Base-by-base conservation (phyloP, 805 yeast species). In the Metschnikowia vanudenii region DNA sequence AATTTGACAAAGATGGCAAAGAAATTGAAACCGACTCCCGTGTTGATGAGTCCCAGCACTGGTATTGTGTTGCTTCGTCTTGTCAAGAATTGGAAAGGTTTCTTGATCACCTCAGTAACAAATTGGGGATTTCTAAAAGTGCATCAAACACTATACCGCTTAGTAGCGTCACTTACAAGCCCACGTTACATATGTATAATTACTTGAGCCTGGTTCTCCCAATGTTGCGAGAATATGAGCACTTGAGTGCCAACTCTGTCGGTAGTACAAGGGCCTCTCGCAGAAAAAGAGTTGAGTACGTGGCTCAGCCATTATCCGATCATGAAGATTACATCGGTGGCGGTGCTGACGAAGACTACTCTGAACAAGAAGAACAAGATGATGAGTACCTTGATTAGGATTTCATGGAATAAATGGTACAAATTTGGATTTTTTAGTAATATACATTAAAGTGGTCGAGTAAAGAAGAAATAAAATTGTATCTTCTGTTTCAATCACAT, bases 31-130 rank as follows among this genome's bases (percentile, higher is more conserved):
- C 30, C 4, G 44, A 40, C 9, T 34, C 37, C 4, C 46, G 49
- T 11, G 50, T 45, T 8, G 41, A 50, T 3, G 49, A 57, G 17
- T 48, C 58, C 37, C 33, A 38, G 13, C 49, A 49, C 30, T 65
- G 73, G 67, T 69, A 61, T 46, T 69, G 68, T 46, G 68, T 72
- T 2, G 77, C 77, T 0, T 45, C 65, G 9, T 61, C 59, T 46
- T 50, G 56, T 16, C 50, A 40, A 2, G 69, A 70, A 45, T 56
- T 72, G 33, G 43, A 49, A 11, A 43, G 29, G 3, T 72, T 72
- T 52, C 54, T 64, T 2, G 51, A 52, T 1, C 61, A 51, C 43
- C 41, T 72, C 13, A 50, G 52, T 2, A 19, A n/a, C 11, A 57
- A 57, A 34, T 49, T 69, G 31, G 68, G 64, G 4, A 24, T 53